Conservation (phyloP, 2,329 filamentous ascomycete genomes). For the Pseudohalonectria lignicola region DNA sequence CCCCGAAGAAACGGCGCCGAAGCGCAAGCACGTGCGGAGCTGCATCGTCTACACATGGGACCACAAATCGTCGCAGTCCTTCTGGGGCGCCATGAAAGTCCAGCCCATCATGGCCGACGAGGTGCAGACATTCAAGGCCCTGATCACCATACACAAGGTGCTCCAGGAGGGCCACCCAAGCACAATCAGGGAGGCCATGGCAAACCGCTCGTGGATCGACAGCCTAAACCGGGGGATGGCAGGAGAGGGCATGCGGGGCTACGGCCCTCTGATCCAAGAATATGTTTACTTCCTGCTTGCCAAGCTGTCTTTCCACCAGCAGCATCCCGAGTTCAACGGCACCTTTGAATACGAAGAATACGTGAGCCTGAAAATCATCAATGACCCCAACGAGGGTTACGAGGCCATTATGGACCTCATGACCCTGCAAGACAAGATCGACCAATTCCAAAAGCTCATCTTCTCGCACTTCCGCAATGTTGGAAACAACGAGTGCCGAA, state of each 20-base stretch:
- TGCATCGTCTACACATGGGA: constrained; percentile 99
- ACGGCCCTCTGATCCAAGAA: constrained; percentile 86
- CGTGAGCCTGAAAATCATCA: constrained; percentile 93
- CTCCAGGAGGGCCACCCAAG: constrained; percentile 91
- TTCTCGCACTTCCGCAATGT: constrained; percentile 92
- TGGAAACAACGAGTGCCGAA: constrained; percentile 91
- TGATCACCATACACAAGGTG: constrained; percentile 96
- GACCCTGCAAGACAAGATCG: constrained; percentile 95
- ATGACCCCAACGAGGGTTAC: constrained; percentile 95
- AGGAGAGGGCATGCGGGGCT: constrained; percentile 80
- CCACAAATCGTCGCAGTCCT: constrained; percentile 87
- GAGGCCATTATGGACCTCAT: constrained; percentile 96
- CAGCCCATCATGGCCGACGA: constrained; percentile 98
- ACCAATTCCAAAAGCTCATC: constrained; percentile 95
- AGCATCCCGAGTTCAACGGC: constrained; percentile 96
- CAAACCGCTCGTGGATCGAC: constrained; percentile 84
- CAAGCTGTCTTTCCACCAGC: constrained; percentile 91
- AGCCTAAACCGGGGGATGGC: constrained; percentile 74
- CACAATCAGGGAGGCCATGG: constrained; percentile 78
- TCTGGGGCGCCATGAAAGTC: constrained; percentile 98
- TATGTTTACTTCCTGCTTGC: constrained; percentile 93
- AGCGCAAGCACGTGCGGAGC: constrained; percentile 89
- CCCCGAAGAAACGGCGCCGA: constrained; percentile 56
- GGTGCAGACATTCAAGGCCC: constrained; percentile 96
- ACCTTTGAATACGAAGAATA: constrained; percentile 99